A percentile compares a stretch with the other conserved stretches of the same genome.
These are phyloP conservation scores for Exophiala sp. DNA, from an alignment of 2,329 filamentous ascomycete species.

Conservation along the genomic window DNA sequence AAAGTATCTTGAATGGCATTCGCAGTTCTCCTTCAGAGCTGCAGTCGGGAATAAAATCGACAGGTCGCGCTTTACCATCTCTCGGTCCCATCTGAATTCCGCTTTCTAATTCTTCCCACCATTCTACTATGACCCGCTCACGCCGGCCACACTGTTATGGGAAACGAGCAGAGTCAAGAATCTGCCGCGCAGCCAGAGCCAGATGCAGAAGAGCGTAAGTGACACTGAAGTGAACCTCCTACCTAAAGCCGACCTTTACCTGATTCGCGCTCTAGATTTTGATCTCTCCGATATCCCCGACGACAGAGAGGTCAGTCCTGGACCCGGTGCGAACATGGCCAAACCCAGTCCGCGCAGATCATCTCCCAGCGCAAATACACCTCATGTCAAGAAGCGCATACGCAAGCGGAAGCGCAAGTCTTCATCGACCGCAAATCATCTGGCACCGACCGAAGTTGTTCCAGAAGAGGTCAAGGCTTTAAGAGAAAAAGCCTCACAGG, in stretches of 20 bases:
- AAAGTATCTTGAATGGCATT: not conserved
- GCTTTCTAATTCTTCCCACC: not conserved
- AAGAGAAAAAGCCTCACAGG: not conserved
- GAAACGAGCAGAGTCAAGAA: constrained; percentile 22
- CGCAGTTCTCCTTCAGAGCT: not conserved
- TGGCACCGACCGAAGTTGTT: not conserved
- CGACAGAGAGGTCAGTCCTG: constrained; percentile 15
- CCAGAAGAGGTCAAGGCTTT: not conserved
- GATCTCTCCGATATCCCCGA: constrained; percentile 23
- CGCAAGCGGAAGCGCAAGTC: constrained; percentile 8
- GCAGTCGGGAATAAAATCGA: not conserved
- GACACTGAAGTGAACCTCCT: not conserved
- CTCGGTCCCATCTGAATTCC: not conserved
- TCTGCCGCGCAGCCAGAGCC: constrained; percentile 7
- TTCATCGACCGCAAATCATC: not conserved
- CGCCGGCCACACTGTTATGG: constrained; percentile 13
- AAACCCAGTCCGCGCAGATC: not conserved
- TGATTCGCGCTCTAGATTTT: constrained; percentile 13
- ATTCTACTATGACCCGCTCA: constrained; percentile 1
- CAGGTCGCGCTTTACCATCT: not conserved
- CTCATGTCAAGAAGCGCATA: not conserved
- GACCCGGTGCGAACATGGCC: constrained; percentile 3
- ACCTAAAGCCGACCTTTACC: not conserved
- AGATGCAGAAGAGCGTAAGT: constrained; percentile 16
- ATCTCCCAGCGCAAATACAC: not conserved